Percentiles rank a stretch among this genome's conserved stretches.
Conservation (phyloP, 192 early-diverging fungal genomes). For the Obelidium mucronatum region DNA sequence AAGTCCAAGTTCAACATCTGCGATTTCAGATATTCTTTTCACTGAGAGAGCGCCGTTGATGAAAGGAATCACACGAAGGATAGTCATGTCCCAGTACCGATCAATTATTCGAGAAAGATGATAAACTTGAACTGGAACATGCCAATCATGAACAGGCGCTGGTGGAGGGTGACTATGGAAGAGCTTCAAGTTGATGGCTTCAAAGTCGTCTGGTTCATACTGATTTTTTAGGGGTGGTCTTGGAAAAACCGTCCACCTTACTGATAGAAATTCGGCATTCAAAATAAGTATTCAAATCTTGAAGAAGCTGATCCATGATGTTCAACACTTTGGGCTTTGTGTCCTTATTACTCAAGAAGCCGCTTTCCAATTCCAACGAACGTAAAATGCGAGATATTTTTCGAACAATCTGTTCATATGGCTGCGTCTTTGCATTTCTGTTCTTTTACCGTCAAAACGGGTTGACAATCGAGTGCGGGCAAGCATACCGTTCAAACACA, state of each 20-base stretch:
- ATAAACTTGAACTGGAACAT: conserved; percentile 73
- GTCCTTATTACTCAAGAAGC: conserved; percentile 58
- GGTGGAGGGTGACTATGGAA: conserved; percentile 83
- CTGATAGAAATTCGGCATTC: conserved; percentile 90
- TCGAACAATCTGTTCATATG: conserved; percentile 88
- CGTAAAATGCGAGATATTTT: conserved; percentile 85
- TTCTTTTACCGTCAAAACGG: no score
- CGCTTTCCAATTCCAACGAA: conserved; percentile 79
- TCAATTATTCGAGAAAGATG: conserved; percentile 56
- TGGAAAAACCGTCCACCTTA: no score
- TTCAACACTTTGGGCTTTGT: conserved; percentile 67
- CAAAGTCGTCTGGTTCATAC: conserved; percentile 66
- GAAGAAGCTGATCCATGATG: conserved; percentile 83
- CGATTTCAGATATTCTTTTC: conserved; percentile 76
- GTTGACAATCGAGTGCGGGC: not conserved
- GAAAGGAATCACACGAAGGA: conserved; percentile 74
- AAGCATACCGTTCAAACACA: conserved; percentile 75
- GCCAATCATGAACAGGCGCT: conserved; percentile 75
- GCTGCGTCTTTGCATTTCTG: conserved; percentile 71
- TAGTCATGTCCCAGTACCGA: conserved; percentile 92
- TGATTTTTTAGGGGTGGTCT: not conserved
- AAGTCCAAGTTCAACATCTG: conserved; percentile 78
- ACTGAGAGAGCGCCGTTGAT: conserved; percentile 91
- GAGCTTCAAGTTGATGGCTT: conserved; percentile 85
- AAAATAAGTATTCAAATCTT: conserved; percentile 84